These are phyloP conservation scores for Cylindrotheca closterium DNA, from an alignment of 108 stramenopile genomes.

Conservation along the genomic window DNA sequence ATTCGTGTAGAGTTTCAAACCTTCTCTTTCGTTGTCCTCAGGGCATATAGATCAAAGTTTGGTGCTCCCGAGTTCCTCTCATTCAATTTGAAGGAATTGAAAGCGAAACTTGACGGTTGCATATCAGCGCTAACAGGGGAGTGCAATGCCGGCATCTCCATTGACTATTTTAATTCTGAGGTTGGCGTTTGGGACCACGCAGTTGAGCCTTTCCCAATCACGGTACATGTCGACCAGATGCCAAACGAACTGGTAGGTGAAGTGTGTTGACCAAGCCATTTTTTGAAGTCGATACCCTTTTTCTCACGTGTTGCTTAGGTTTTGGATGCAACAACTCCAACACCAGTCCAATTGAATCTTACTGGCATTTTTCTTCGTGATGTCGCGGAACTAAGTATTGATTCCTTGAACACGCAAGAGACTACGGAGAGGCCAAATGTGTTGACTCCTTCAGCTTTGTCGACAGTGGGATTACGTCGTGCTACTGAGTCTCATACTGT, in stretches of 20 bases:
- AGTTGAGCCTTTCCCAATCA: constrained; percentile 50
- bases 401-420: constrained; percentile 9
- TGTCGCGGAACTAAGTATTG: constrained; percentile 48
- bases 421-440: constrained; percentile 12
- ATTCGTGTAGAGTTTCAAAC: constrained; percentile 56
- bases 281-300: neutral
- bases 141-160: constrained; percentile 25
- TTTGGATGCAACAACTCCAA: constrained; percentile 22
- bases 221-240: constrained; percentile 56
- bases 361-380: constrained; percentile 60
- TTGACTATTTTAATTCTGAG: constrained; percentile 61
- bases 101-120: constrained; percentile 57
- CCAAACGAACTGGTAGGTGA: constrained; percentile 64
- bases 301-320: constrained; percentile 10
- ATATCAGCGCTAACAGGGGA: constrained; percentile 68
- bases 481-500: constrained; percentile 44
- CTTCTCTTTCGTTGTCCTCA: constrained; percentile 58
- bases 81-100: constrained; percentile 47
- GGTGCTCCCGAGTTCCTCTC: constrained; percentile 65
- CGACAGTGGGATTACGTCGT: constrained; percentile 49
- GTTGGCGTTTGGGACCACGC: constrained; percentile 63
- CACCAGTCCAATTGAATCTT: constrained; percentile 48
- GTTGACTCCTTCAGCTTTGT: constrained; percentile 42
- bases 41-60: constrained; percentile 44
- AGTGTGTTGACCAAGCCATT: too few species aligned